Conservation (phyloP, 768 basidiomycete species). For the Dictyophora rubrovolvata region DNA sequence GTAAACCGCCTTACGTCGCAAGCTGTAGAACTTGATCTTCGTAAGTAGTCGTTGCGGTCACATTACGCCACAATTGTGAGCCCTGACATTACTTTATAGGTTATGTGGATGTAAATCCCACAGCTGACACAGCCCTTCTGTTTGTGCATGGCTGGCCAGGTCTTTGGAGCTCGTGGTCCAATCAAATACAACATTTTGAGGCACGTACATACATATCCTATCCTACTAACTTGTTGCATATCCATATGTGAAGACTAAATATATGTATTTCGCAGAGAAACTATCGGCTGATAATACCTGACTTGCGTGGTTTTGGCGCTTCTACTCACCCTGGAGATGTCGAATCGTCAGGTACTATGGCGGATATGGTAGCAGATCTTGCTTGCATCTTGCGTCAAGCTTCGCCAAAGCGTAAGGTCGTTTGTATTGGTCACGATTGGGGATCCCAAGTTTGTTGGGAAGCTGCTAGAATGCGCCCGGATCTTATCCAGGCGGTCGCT, state of each 20-base stretch:
- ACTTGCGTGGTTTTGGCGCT: conserved; percentile 61
- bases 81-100: conserved; percentile 26
- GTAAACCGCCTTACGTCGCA: conserved; percentile 1
- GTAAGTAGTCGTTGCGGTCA: neutral
- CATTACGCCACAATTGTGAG: neutral
- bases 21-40: neutral
- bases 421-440: conserved; percentile 75
- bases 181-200: conserved; percentile 59
- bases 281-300: conserved; percentile 51
- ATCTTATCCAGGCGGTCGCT: conserved; percentile 48
- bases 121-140: conserved; percentile 40
- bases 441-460: conserved; percentile 56
- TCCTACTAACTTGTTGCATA: neutral
- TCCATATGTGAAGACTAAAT: neutral
- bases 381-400: conserved; percentile 50
- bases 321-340: conserved; percentile 59
- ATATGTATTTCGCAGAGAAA: conserved; percentile 32
- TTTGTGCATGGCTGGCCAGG: conserved; percentile 78
- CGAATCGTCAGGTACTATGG: conserved; percentile 45
- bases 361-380: conserved; percentile 53
- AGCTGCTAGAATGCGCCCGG: conserved; percentile 56
- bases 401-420: conserved; percentile 30
- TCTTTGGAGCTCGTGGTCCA: conserved; percentile 66
- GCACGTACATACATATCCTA: conserved; percentile 26
- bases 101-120: conserved; percentile 55